Evolutionary conservation across 2,329 filamentous ascomycete species (phyloP).

Genomic region (Aureobasidium sp.): DNA sequence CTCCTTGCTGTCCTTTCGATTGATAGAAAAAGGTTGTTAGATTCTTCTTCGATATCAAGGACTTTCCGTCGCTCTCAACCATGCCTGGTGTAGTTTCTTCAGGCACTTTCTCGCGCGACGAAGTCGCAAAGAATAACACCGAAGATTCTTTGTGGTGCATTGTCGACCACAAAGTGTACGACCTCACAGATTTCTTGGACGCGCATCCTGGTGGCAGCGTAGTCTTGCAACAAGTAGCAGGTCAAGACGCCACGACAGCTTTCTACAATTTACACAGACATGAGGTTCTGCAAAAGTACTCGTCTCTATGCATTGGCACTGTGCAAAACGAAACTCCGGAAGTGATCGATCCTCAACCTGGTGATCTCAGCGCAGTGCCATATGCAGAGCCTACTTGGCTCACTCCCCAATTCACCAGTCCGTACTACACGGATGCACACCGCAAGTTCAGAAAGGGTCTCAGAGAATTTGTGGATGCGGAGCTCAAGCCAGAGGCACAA

Average conservation of each 20-base stretch:
- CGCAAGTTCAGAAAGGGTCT: slow-evolving; percentile 60
- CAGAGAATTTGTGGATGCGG: slow-evolving; percentile 63
- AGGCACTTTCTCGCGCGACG: slow-evolving; percentile 36
- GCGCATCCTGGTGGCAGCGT: slow-evolving; percentile 77
- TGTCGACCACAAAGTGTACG: slow-evolving; percentile 81
- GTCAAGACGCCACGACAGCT: slow-evolving; percentile 69
- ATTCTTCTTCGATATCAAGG: not conserved
- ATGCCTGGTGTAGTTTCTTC: slow-evolving; percentile 12
- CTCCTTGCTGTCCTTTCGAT: not conserved
- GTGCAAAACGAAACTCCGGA: slow-evolving; percentile 68
- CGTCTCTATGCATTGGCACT: slow-evolving; percentile 65
- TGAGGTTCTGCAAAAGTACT: slow-evolving; percentile 78
- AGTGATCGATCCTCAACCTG: slow-evolving; percentile 60
- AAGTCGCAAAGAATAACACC: slow-evolving; percentile 69
- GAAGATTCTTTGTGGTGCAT: slow-evolving; percentile 76
- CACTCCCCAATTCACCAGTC: slow-evolving; percentile 65
- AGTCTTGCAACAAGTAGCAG: slow-evolving; percentile 73
- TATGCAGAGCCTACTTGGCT: slow-evolving; percentile 85
- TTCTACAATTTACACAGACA: slow-evolving; percentile 93
- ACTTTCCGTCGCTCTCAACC: not conserved
- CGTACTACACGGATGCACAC: slow-evolving; percentile 75
- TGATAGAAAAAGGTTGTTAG: not conserved
- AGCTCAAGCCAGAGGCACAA: slow-evolving; percentile 67
- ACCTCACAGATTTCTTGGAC: slow-evolving; percentile 76
- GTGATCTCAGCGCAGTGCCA: slow-evolving; percentile 68